Conservation (phyloP, 2,329 filamentous ascomycete species). For the Cyphellophora europaea region DNA sequence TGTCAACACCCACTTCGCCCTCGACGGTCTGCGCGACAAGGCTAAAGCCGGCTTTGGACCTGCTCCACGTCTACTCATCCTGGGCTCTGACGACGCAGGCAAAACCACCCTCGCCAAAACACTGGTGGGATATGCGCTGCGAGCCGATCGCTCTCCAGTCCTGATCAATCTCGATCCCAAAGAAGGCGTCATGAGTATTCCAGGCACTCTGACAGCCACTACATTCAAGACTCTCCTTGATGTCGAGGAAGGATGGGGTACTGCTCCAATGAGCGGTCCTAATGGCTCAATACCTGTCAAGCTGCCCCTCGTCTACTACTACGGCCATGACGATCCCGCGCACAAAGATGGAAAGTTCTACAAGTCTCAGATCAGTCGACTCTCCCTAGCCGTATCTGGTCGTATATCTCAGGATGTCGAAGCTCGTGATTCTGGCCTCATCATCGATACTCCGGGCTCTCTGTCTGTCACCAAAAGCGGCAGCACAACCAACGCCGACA, state of each 20-base stretch:
- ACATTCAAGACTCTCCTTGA: conserved; percentile 83
- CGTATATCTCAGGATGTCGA: conserved; percentile 66
- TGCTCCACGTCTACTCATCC: conserved; percentile 75
- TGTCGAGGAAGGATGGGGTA: conserved; percentile 80
- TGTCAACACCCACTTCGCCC: conserved; percentile 78
- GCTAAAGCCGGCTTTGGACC: conserved; percentile 42
- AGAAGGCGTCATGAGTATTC: conserved; percentile 67
- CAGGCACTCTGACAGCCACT: conserved; percentile 77
- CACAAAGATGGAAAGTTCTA: conserved; percentile 67
- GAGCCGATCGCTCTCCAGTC: conserved; percentile 63
- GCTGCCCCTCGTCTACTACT: conserved; percentile 83
- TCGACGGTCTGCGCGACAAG: conserved; percentile 61
- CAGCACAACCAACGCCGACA: conserved; percentile 57
- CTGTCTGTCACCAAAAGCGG: conserved; percentile 45
- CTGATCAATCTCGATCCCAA: conserved; percentile 77
- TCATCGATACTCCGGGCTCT: conserved; percentile 74
- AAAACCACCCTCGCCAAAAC: conserved; percentile 76
- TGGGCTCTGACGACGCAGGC: conserved; percentile 67
- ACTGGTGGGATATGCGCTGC: conserved; percentile 69
- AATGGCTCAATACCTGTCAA: conserved; percentile 75
- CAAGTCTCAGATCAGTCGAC: conserved; percentile 61
- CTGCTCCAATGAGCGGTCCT: conserved; percentile 81
- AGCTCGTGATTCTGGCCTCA: conserved; percentile 64
- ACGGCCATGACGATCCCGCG: conserved; percentile 50
- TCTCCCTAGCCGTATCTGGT: conserved; percentile 70